These are phyloP conservation scores for Kwoniella heveanensis DNA, from an alignment of 768 basidiomycete species.

Conservation along the genomic window DNA sequence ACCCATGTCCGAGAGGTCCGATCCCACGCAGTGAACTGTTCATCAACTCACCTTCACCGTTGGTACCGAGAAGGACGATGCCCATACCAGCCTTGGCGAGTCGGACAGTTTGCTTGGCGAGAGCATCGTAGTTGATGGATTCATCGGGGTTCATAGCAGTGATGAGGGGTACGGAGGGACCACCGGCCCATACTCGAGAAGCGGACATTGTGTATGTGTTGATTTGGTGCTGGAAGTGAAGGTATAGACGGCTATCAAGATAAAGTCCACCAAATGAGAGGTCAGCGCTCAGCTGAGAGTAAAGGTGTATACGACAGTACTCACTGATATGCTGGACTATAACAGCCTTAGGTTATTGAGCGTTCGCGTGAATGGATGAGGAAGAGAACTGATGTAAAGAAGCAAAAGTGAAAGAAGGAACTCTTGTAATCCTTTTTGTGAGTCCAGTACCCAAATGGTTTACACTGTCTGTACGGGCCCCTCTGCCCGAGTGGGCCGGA, in stretches of 20 bases:
- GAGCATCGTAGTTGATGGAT: conserved; percentile 69
- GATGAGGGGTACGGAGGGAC: conserved; percentile 77
- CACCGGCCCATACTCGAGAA: conserved; percentile 59
- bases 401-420: not conserved
- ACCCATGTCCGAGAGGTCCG: no score
- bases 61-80: conserved; percentile 44
- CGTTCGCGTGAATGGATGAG: not conserved
- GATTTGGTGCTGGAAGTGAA: not conserved
- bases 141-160: conserved; percentile 66
- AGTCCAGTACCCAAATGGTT: not conserved
- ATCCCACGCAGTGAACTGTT: no score
- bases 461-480: not conserved
- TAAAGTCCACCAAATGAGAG: no score
- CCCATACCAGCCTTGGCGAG: conserved; percentile 66
- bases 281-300: no score
- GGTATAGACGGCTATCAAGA: not conserved
- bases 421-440: not conserved
- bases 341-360: no score
- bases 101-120: conserved; percentile 70
- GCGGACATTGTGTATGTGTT: conserved; percentile 18
- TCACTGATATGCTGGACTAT: not conserved
- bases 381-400: not conserved
- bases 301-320: not conserved
- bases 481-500: not conserved
- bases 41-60: conserved; percentile 66